phyloP scores from a whole-genome alignment of 75 land plant genomes.

The Gnetum montanum region DNA sequence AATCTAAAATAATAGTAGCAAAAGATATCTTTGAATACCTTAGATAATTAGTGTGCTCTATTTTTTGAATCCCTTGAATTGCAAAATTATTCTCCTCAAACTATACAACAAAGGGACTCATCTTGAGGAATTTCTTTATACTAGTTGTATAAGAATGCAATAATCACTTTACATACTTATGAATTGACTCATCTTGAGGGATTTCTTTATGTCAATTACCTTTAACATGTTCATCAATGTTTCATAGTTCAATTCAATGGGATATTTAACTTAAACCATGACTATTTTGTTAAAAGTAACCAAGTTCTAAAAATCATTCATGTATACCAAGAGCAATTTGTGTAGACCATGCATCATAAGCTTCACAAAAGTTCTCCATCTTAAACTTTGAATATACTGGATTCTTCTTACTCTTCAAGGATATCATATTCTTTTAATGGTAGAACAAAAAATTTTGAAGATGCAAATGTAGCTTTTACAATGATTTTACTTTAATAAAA shows the following conservation, averaged over 20 bases:
- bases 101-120: conserved; percentile 37
- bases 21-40: too few species aligned
- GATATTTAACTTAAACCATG: too few species aligned
- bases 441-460: neutral
- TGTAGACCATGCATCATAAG: conserved; percentile 14
- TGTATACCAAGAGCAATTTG: conserved; percentile 23
- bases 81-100: conserved; percentile 33
- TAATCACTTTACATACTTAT: conserved; percentile 67
- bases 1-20: too few species aligned
- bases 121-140: conserved; percentile 30
- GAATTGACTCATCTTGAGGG: conserved; percentile 76
- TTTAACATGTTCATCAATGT: too few species aligned
- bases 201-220: too few species aligned
- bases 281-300: too few species aligned
- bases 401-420: conserved; percentile 7
- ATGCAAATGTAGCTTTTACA: conserved; percentile 17
- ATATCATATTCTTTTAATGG: neutral
- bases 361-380: conserved; percentile 7
- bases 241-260: too few species aligned
- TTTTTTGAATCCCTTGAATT: conserved; percentile 70
- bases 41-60: conserved; percentile 58
- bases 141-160: conserved; percentile 53
- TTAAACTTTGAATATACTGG: too few species aligned
- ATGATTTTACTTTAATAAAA: conserved; percentile 15
- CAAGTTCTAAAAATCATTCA: too few species aligned